A percentile compares a stretch with the other conserved stretches of the same genome.
These are phyloP conservation scores for Zymoseptoria crescenta DNA, from an alignment of 2,329 filamentous ascomycete genomes.

Conservation along the genomic window DNA sequence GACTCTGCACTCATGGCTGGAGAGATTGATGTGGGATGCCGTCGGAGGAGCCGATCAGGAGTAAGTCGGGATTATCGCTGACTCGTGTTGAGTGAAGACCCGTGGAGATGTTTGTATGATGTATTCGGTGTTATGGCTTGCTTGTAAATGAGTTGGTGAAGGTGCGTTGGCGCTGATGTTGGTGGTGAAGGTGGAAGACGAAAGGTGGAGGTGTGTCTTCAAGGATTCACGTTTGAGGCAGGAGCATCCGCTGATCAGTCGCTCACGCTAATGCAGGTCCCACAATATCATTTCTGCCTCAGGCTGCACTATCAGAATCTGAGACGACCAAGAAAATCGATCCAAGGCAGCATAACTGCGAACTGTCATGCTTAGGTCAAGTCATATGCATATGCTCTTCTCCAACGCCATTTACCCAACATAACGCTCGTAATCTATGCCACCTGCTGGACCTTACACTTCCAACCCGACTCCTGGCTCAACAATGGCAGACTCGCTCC, in stretches of 20 bases:
- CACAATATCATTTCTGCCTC: neutral
- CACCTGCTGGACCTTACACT: constrained; percentile 18
- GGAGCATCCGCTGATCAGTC: neutral
- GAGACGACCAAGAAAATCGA: neutral
- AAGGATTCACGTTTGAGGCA: neutral
- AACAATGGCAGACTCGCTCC: constrained; percentile 59
- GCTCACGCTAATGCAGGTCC: neutral
- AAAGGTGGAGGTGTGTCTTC: neutral
- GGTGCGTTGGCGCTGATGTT: neutral
- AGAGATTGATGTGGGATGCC: neutral
- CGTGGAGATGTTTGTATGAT: neutral
- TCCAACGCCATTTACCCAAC: neutral
- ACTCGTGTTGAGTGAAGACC: neutral
- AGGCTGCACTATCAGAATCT: neutral
- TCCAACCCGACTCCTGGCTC: constrained; percentile 25
- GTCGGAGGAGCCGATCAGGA: neutral
- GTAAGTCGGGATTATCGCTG: neutral
- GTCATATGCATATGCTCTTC: neutral
- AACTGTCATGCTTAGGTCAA: neutral
- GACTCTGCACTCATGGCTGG: constrained; percentile 6
- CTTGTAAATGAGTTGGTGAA: neutral
- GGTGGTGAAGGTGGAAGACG: neutral
- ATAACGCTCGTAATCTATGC: constrained; percentile 3
- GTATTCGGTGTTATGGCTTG: neutral
- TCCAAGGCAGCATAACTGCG: neutral